phyloP scores from a whole-genome alignment of 495 filamentous ascomycete species.

The Aspergillus coremiiformis region DNA sequence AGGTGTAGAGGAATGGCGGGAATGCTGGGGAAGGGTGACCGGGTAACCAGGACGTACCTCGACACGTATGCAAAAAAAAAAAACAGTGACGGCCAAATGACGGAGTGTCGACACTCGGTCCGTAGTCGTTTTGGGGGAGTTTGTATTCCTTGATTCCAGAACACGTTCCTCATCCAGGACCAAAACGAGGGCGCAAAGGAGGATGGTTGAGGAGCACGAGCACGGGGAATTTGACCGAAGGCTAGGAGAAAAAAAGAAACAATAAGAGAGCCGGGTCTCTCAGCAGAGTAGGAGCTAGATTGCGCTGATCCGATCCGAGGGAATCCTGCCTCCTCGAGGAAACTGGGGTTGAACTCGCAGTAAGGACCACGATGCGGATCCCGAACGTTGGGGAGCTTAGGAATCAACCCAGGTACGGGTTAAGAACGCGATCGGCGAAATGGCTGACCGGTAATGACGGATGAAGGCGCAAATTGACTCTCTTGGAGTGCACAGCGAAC shows the following conservation, averaged over 20 bases:
- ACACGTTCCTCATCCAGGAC: constrained; percentile 10
- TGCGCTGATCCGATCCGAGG: constrained; percentile 1
- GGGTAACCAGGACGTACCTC: constrained; percentile 19
- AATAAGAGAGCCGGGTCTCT: constrained; percentile 8
- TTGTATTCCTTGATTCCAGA: not conserved
- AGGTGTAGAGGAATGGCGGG: constrained; percentile 17
- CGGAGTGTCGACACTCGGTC: constrained; percentile 15
- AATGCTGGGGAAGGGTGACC: constrained; percentile 30
- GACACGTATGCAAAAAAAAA: constrained; percentile 2
- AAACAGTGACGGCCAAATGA: constrained; percentile 2
- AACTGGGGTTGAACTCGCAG: constrained; percentile 19
- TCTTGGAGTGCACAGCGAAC: not conserved
- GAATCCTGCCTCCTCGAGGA: constrained; percentile 13
- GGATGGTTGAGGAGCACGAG: constrained; percentile 12
- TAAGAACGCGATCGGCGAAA: constrained; percentile 11
- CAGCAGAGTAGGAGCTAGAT: not conserved
- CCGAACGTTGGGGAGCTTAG: not conserved
- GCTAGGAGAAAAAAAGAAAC: constrained; percentile 6
- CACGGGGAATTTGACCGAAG: constrained; percentile 8
- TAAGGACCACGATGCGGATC: constrained; percentile 26
- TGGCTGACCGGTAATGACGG: constrained; percentile 10
- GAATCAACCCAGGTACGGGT: not conserved
- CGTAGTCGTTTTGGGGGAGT: not conserved
- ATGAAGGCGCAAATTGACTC: not conserved
- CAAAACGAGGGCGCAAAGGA: constrained; percentile 13